Base-by-base conservation (phyloP, 108 stramenopile species). In the Nannochloropsis granulata region DNA sequence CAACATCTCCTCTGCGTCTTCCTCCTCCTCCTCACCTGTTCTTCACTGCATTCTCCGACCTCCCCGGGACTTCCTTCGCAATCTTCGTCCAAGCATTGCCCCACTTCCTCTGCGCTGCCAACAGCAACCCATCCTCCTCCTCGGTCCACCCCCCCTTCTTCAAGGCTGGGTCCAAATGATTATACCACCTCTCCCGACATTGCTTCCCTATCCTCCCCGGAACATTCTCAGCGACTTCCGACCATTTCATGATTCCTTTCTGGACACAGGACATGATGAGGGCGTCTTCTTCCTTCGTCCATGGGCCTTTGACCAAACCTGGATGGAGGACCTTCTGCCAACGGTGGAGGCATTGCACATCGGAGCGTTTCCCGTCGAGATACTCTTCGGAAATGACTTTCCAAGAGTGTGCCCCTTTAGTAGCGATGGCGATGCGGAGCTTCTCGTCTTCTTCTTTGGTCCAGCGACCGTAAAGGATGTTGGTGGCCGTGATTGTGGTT, bases 281-380 rank as follows among this genome's bases (percentile, higher is more conserved):
- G 19, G 85, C 87, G 86, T 99, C 98, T 87, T 99, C 98, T 85
- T 97, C 94, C 43, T 93, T 84, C 12, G 98, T 97, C 97, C 97
- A 98, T 12, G 97, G 94, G 12, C 98, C 98, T 90, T 98, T 98
- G 89, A 97, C 93, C 26, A 98, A 91, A 78, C 97, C 98, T 11
- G 98, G 97, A 78, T 93, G 93, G 23, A 99, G 94, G 19, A 99
- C 98, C 88, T 99, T 99, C 87, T 97, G 96, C 98, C 98, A 99
- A 24, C 98, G 94, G 86, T 98, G 98, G n/a, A 98, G 90, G 85
- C 98, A 98, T 84, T 98, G 98, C 0, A 97, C 95, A 81, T 97
- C 94, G 19, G 91, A 84, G 25, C 96, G 86, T 23, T 94, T 88
- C 45, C 94, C 86, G 44, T 81, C 86, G 79, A 71, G 87, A 82